Percentiles rank a stretch among this genome's conserved stretches.
Conservation (phyloP, 106 monocot species). For the Narthecium ossifragum region DNA sequence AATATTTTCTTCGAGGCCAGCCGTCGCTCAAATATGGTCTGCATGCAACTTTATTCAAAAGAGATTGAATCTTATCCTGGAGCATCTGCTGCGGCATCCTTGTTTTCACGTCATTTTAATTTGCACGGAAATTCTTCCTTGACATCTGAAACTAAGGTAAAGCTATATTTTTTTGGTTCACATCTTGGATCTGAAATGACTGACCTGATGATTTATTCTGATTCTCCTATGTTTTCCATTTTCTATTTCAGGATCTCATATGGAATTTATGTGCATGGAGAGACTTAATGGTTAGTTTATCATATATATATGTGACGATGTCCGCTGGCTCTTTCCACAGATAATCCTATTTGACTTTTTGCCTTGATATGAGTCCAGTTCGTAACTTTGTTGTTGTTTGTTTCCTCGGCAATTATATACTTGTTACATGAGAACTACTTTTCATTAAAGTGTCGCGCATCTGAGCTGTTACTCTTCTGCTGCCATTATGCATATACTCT, state of each 20-base stretch:
- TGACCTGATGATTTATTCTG: not conserved
- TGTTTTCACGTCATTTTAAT: conserved; percentile 53
- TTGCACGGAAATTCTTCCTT: conserved; percentile 28
- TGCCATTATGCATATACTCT: too few species aligned
- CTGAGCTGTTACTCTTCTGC: too few species aligned
- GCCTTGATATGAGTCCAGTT: too few species aligned
- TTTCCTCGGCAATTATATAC: too few species aligned
- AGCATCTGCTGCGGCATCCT: conserved; percentile 68
- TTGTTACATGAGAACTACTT: too few species aligned
- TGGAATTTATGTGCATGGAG: conserved; percentile 89
- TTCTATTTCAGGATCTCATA: conserved; percentile 58
- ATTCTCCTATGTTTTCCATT: conserved; percentile 8
- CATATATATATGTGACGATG: conserved; percentile 1
- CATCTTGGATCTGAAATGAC: not conserved
- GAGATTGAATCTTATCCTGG: conserved; percentile 64
- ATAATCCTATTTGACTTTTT: too few species aligned
- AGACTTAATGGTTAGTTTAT: conserved; percentile 86
- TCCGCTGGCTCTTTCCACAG: not conserved
- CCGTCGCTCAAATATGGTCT: conserved; percentile 66
- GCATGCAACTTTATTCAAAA: conserved; percentile 89
- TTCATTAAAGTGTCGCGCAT: too few species aligned
- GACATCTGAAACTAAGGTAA: conserved; percentile 50
- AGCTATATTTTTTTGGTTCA: not conserved
- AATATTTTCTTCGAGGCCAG: conserved; percentile 71
- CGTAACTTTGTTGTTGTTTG: too few species aligned